Conservation (phyloP, 192 early-diverging fungal genomes). For the Coemansia sp. region DNA sequence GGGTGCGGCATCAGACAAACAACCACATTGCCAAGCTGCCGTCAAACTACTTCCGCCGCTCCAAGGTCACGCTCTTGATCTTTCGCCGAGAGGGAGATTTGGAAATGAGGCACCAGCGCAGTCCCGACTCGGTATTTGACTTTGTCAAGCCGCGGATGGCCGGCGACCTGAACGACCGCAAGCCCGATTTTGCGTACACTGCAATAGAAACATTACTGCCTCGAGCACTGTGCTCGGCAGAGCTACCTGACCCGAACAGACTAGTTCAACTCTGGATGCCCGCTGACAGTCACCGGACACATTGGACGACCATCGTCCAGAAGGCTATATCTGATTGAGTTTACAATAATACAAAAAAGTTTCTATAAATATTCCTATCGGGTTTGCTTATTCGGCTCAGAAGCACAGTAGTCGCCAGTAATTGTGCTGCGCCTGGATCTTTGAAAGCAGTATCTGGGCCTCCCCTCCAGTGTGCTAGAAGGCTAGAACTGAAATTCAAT, state of each 20-base stretch:
- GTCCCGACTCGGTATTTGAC: constrained; percentile 94
- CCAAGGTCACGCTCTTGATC: constrained; percentile 85
- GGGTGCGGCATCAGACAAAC: constrained; percentile 85
- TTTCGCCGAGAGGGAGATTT: constrained; percentile 90
- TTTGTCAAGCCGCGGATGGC: constrained; percentile 78
- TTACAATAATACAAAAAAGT: background rate
- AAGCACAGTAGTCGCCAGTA: constrained; percentile 5
- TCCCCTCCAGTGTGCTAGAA: background rate
- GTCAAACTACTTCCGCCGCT: constrained; percentile 81
- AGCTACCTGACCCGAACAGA: constrained; percentile 64
- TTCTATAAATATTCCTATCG: background rate
- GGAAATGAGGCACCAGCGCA: constrained; percentile 91
- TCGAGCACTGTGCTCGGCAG: constrained; percentile 66
- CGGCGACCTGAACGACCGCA: constrained; percentile 60
- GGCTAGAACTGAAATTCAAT: background rate
- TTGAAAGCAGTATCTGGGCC: constrained; percentile 5
- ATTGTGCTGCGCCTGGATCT: constrained; percentile 3
- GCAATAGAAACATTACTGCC: constrained; percentile 92
- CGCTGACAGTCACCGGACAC: constrained; percentile 46
- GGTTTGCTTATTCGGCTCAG: background rate
- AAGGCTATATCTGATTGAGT: constrained; percentile 6
- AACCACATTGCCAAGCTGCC: constrained; percentile 75
- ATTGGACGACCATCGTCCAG: constrained; percentile 53
- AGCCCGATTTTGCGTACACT: constrained; percentile 83
- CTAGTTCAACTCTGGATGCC: constrained; percentile 80